Evolutionary conservation across 2,329 filamentous ascomycete species (phyloP).

Genomic region (Pestalotiopsis sp.): DNA sequence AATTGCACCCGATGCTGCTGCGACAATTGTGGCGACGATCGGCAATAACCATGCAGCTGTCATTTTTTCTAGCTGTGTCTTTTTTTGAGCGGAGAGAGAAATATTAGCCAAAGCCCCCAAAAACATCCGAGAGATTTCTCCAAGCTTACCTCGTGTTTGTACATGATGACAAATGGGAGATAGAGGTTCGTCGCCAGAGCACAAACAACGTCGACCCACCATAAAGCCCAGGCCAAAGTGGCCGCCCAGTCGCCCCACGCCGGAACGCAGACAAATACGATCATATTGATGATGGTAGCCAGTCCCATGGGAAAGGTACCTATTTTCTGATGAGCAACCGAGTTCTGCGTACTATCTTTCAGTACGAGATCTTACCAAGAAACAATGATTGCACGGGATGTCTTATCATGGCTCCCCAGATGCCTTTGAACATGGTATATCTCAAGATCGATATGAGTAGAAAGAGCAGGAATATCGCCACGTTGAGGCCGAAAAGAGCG

Average conservation of each 20-base stretch:
- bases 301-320: slow-evolving; percentile 9
- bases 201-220: slow-evolving; percentile 48
- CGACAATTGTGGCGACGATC: slow-evolving; percentile 64
- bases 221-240: slow-evolving; percentile 53
- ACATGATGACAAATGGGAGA: slow-evolving; percentile 30
- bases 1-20: slow-evolving; percentile 65
- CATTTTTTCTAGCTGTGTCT: slow-evolving; percentile 24
- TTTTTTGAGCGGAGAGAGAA: not conserved
- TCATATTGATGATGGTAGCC: slow-evolving; percentile 56
- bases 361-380: slow-evolving; percentile 51
- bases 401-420: slow-evolving; percentile 63
- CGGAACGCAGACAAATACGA: slow-evolving; percentile 59
- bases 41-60: slow-evolving; percentile 52
- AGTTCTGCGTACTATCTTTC: not conserved
- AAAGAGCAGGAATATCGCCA: not conserved
- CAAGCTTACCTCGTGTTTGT: not conserved
- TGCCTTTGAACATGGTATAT: slow-evolving; percentile 62
- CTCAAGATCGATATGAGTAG: slow-evolving; percentile 31
- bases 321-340: slow-evolving; percentile 25
- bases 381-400: slow-evolving; percentile 67
- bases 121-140: not conserved
- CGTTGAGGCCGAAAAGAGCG: not conserved
- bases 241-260: slow-evolving; percentile 57
- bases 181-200: slow-evolving; percentile 45
- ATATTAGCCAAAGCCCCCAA: too few species aligned